Evolutionary conservation across 352 stramenopile species (phyloP).

Genomic region (Globisporangium canariense): DNA sequence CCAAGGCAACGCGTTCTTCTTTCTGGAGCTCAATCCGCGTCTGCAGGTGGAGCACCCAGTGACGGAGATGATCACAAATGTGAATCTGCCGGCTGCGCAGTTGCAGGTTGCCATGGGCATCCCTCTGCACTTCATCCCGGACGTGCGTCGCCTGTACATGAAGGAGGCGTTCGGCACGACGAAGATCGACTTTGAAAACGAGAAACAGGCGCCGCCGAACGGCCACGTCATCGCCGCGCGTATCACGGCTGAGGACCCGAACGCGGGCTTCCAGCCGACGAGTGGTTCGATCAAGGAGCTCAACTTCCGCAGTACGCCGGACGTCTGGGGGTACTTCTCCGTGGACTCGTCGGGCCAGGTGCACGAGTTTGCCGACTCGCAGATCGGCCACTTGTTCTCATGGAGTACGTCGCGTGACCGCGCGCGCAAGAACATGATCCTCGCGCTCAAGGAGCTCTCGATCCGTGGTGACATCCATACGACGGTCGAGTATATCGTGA

Average conservation of each 20-base stretch:
- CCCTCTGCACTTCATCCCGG: slow-evolving; percentile 97
- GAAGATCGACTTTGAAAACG: slow-evolving; percentile 95
- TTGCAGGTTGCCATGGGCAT: slow-evolving; percentile 99
- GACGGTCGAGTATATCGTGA: slow-evolving; percentile 99
- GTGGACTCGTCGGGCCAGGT: slow-evolving; percentile 98
- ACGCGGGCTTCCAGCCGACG: slow-evolving; percentile 98
- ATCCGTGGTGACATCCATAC: slow-evolving; percentile 99
- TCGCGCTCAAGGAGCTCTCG: slow-evolving; percentile 98
- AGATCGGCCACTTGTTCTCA: slow-evolving; percentile 99
- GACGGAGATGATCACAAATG: slow-evolving; percentile 98
- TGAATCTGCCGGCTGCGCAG: slow-evolving; percentile 97
- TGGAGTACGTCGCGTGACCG: slow-evolving; percentile 94
- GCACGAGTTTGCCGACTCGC: slow-evolving; percentile 99
- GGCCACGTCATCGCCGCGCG: slow-evolving; percentile 98
- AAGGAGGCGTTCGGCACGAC: slow-evolving; percentile 91
- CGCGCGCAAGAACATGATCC: slow-evolving; percentile 97
- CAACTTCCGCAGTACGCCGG: slow-evolving; percentile 98
- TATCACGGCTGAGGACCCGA: slow-evolving; percentile 99
- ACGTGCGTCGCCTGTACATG: slow-evolving; percentile 97
- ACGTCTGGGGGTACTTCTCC: slow-evolving; percentile 99
- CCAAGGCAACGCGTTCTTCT: slow-evolving; percentile 96
- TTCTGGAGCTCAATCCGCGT: slow-evolving; percentile 99
- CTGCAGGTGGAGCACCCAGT: slow-evolving; percentile 99
- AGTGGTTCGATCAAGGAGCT: slow-evolving; percentile 97
- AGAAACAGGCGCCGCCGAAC: slow-evolving; percentile 72